Evolutionary conservation across 2,329 filamentous ascomycete species (phyloP), one percentile per base, ranked within the genome.

Genomic region (Coccinonectria pachysandricola): DNA sequence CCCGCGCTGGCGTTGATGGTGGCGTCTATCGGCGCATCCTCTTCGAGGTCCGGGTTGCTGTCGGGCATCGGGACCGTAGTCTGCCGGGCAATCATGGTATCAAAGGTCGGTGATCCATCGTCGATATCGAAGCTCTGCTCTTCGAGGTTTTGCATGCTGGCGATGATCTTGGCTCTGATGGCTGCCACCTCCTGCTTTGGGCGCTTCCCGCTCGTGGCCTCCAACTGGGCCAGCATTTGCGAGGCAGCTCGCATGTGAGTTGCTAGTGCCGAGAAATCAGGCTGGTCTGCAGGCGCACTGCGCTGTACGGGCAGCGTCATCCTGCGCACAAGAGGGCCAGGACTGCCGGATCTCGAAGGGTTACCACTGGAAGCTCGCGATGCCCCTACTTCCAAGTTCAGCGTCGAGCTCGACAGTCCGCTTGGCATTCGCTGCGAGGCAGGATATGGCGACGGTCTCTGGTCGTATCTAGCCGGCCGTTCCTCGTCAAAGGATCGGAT

Each of bases 231-330:
- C 21, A 91, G 62, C 83, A 91, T 91, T 52, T 87, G 81, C 9
- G 83, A 84, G 4, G 83, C 83, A 4, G 82, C 86, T 12, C 83
- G 73, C 82, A 91, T 91, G 50, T 91, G 83, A 8, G 82, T 87
- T 8, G 83, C 84, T 16, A 91, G 59, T 3, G 83, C 83, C 8
- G 80, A 84, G 40, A 88, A 81, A 46, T 91, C 83, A 2, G 80
- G 78, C 48, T 85, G 80, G 32, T 86, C 80, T 8, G 61, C 57
- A 10, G 68, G 59, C 14, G 62, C 62, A 37, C 66, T 70, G 24
- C 70, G 64, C 26, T 64, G 63, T 23, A 63, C 59, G 11, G 68
- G 61, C 14, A 80, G 42, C 4, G 75, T 74, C 64, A 75, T 68
- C 49, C 72, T 74, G 28, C 74, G 62, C n/a, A 58, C 28, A 10